Conservation (phyloP, 345 rosid genomes). For the Salix suchowensis region DNA sequence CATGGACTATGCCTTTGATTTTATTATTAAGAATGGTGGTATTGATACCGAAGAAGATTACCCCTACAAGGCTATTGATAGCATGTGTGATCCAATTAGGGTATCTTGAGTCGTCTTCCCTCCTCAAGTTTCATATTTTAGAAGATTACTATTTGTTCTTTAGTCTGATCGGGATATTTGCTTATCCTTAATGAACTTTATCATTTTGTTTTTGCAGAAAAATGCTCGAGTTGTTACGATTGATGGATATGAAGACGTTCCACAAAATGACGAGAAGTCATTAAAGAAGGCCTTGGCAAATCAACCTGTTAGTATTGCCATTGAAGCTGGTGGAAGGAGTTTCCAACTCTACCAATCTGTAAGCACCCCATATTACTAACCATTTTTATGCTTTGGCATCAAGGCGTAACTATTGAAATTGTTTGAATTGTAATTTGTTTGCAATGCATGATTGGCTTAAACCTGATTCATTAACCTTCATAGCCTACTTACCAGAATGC, state of each 20-base stretch:
- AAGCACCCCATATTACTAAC: not conserved
- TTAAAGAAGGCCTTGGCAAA: constrained; percentile 25
- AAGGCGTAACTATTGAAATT: not conserved
- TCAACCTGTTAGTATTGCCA: constrained; percentile 31
- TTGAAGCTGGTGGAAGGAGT: constrained; percentile 32
- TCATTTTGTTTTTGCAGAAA: constrained; percentile 10
- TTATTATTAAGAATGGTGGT: constrained; percentile 27
- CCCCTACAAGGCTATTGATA: constrained; percentile 22
- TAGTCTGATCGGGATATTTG: not conserved
- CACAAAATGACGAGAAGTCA: constrained; percentile 21
- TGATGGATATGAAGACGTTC: constrained; percentile 32
- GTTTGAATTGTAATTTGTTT: not conserved
- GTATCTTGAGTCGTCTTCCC: constrained; percentile 2
- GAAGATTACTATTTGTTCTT: not conserved
- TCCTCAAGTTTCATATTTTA: not conserved
- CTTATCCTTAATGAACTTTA: not conserved
- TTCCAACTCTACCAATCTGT: constrained; percentile 28
- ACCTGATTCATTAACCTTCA: not conserved
- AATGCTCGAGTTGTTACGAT: constrained; percentile 25
- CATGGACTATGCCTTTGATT: constrained; percentile 32
- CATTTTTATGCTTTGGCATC: not conserved
- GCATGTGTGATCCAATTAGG: constrained; percentile 18
- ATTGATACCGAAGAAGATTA: constrained; percentile 25
- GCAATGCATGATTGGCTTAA: not conserved
- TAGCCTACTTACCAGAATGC: not conserved